Percentiles rank a stretch among this genome's conserved stretches.
These are phyloP conservation scores for Metschnikowia santaceciliae DNA, from an alignment of 805 yeast species.

Conservation along the genomic window DNA sequence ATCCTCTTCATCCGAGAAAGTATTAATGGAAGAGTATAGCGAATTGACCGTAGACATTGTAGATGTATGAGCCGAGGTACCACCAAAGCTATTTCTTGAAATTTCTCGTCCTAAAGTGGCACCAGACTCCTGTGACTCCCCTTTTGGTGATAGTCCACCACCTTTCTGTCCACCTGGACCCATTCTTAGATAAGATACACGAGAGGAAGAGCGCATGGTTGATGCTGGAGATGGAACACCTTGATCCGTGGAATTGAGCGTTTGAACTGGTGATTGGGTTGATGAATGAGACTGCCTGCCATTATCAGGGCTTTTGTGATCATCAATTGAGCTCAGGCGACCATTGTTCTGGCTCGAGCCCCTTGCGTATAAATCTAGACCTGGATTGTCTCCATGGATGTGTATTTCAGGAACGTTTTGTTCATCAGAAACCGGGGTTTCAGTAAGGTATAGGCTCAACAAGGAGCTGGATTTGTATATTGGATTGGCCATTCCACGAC, in stretches of 20 bases:
- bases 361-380: background rate
- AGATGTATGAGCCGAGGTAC: background rate
- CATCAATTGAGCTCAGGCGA: background rate
- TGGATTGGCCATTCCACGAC: background rate
- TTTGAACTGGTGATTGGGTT: background rate
- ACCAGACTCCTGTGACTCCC: background rate
- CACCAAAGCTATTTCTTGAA: background rate
- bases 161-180: background rate
- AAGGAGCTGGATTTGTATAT: slow-evolving; percentile 1
- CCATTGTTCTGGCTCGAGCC: background rate
- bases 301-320: background rate
- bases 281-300: background rate
- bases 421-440: background rate
- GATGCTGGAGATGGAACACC: background rate
- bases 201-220: background rate
- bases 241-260: background rate
- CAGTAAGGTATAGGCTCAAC: slow-evolving; percentile 1
- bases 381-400: background rate
- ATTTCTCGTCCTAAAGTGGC: slow-evolving; percentile 1
- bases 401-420: background rate
- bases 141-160: background rate
- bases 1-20: slow-evolving; percentile 7
- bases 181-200: background rate
- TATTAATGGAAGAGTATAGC: slow-evolving; percentile 7
- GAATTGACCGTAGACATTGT: slow-evolving; percentile 5